Evolutionary conservation across 1,284 basidiomycete species (phyloP).

Genomic region (Cryptococcus deneoformans): DNA sequence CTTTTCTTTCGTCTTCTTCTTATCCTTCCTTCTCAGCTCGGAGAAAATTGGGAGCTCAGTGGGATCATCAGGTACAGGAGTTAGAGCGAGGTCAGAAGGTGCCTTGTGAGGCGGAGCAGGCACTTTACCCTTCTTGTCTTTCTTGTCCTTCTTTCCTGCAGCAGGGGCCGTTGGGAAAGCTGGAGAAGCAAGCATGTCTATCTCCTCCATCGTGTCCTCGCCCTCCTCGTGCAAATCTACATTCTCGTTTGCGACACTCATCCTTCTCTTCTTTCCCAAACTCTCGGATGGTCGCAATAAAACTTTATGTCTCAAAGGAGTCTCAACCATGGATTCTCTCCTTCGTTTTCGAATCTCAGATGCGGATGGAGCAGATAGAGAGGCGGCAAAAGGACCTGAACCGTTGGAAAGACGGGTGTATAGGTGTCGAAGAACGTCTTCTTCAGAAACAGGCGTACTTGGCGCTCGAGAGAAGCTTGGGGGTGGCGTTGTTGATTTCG

Average conservation of each 20-base stretch:
- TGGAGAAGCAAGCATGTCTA: not conserved
- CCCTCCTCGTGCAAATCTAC: not conserved
- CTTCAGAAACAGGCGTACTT: slow-evolving; percentile 4
- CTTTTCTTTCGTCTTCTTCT: not conserved
- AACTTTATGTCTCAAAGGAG: not conserved
- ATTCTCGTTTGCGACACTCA: not conserved
- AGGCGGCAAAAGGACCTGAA: not conserved
- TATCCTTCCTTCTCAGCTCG: not conserved
- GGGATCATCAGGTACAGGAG: not conserved
- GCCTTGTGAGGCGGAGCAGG: not conserved
- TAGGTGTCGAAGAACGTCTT: slow-evolving; percentile 7
- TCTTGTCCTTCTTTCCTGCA: not conserved
- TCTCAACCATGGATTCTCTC: not conserved
- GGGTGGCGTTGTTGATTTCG: not conserved
- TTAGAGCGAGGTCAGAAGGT: not conserved
- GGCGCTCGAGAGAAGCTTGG: not conserved
- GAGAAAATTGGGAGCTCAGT: not conserved
- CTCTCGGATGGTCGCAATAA: not conserved
- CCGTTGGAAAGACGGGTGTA: slow-evolving; percentile 1
- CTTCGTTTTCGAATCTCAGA: not conserved
- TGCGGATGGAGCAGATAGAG: not conserved
- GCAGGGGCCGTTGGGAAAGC: not conserved
- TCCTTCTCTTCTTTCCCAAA: not conserved
- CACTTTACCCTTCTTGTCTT: not conserved
- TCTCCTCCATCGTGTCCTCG: not conserved